Conservation (phyloP, 225 moss, liverwort and hornwort genomes). For the Bryoerythrophyllum caledonicum region DNA sequence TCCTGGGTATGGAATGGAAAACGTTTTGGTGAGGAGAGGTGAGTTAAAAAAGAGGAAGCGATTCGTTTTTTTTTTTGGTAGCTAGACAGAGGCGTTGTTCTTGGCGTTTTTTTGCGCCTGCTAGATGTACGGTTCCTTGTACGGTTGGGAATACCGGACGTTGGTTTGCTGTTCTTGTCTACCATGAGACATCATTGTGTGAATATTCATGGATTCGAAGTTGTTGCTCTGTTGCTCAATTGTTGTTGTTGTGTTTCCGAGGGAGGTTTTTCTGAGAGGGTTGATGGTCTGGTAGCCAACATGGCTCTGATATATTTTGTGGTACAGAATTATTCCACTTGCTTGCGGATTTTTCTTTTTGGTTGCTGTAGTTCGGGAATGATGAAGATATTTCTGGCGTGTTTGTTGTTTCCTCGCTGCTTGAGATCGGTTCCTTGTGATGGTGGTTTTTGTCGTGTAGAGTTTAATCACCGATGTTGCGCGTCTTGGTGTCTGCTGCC, state of each 20-base stretch:
- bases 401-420: neutral
- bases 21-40: neutral
- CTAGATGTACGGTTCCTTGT: neutral
- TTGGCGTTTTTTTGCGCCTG: slow-evolving; percentile 19
- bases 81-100: slow-evolving; percentile 2
- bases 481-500: neutral
- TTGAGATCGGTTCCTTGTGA: neutral
- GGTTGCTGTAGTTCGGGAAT: slow-evolving; percentile 2
- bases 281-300: neutral
- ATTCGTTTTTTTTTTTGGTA: slow-evolving; percentile 4
- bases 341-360: neutral
- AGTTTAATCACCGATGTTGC: neutral
- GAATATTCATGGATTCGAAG: neutral
- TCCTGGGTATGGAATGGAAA: neutral
- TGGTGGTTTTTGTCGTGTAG: neutral
- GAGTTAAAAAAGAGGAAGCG: neutral
- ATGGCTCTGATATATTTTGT: neutral
- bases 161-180: neutral
- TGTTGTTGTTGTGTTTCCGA: neutral
- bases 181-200: neutral
- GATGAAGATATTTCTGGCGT: neutral
- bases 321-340: neutral
- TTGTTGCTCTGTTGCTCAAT: neutral
- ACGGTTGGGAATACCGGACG: neutral
- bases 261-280: neutral